Evolutionary conservation across 768 basidiomycete species (phyloP).

Genomic region (Hygrophorus russula): DNA sequence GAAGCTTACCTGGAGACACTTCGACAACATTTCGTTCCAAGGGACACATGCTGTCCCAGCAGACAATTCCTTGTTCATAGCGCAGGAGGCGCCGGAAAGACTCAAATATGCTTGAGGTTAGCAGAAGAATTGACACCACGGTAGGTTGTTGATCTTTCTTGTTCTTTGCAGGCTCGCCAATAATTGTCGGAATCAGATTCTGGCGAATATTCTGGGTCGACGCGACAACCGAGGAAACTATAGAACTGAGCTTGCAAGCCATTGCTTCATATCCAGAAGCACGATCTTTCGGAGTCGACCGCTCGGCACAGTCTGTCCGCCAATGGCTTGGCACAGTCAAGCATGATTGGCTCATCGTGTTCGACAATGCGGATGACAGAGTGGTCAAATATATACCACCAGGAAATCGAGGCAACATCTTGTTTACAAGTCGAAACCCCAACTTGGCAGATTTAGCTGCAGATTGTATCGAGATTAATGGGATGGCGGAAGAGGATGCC

Average conservation of each 20-base stretch:
- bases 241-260: conserved; percentile 6
- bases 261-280: conserved; percentile 1
- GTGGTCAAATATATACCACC: conserved; percentile 8
- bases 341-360: conserved; percentile 13
- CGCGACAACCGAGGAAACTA: conserved; percentile 11
- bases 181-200: conserved; percentile 7
- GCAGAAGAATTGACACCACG: too few relatives aligned
- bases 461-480: conserved; percentile 4
- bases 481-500: conserved; percentile 11
- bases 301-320: conserved; percentile 1
- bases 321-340: conserved; percentile 8
- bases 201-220: conserved; percentile 15
- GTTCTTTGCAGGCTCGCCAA: too few relatives aligned
- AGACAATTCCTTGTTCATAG: background rate
- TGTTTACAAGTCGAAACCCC: conserved; percentile 11
- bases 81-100: background rate
- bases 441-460: conserved; percentile 4
- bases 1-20: too few relatives aligned
- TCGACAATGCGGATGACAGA: conserved; percentile 13
- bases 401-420: conserved; percentile 11
- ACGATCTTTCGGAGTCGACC: background rate
- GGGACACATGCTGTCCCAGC: too few relatives aligned
- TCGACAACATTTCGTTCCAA: too few relatives aligned
- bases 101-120: background rate
- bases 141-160: too few relatives aligned